Evolutionary conservation across 73 alveolate genomes (phyloP), one percentile per base, ranked within the genome.

Genomic region (Paramecium primaurelia): DNA sequence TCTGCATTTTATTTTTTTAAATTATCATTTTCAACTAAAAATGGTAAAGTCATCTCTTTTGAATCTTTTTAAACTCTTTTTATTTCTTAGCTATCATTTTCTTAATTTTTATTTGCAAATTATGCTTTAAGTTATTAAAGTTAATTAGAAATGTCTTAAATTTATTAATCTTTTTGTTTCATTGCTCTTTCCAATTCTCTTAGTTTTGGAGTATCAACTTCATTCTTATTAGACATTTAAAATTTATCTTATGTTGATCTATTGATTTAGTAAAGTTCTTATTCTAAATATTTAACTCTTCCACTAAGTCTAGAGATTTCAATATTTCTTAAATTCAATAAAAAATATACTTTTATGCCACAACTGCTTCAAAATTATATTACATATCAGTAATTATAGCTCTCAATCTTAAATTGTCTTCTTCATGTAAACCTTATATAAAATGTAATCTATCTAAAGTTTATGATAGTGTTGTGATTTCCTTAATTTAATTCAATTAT

Each of bases 351-450:
- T 80, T 80, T 49, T 80, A 18, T 26, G 64, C 91, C 20, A 80
- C 75, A 4, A 80, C 77, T 3, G 91, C 47, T 80, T 80, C 91
- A 49, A 80, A 80, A 80, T 49, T 80, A 80, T 80, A 80, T 47
- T 80, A 42, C 91, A 80, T 80, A 80, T 80, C 91, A 18, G 91
- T 80, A 20, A 80, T 80, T 0, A 80, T 42, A 12, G 91, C 91
- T 44, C 91, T 40, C 58, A 80, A 80, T 80, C 91, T 45, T 18
- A 80, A 26, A 26, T 80, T 80, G 26, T 80, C 91, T 26, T 80
- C 91, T 47, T 80, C 77, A 80, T 80, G 91, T 18, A 80, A 47
- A 44, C 75, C 71, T 12, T 80, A 45, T 25, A 80, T 22, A 47
- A 80, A 80, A 80, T 80, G 44, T 14, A 80, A 45, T 80, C 75